Evolutionary conservation across 176 grass and related monocot species (phyloP).

Genomic region (Musa acuminata): DNA sequence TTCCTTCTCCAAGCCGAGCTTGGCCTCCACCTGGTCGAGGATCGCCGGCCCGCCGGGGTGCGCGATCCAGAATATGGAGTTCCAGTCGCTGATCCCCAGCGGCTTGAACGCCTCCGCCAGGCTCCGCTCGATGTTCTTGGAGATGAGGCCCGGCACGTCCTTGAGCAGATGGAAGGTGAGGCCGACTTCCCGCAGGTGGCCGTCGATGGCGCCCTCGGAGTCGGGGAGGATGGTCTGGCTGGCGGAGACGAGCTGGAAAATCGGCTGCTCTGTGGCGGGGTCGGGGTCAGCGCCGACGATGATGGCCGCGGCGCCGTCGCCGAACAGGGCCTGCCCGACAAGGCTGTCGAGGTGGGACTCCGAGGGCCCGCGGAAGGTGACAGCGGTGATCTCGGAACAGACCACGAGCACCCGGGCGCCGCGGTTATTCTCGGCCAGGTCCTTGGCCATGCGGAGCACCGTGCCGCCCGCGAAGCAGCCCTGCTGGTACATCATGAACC

Average conservation of each 20-base stretch:
- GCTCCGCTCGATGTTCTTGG: constrained; percentile 78
- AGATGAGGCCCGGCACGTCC: constrained; percentile 77
- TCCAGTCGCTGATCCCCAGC: constrained; percentile 64
- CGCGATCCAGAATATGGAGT: constrained; percentile 87
- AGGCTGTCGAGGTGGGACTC: constrained; percentile 81
- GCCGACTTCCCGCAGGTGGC: constrained; percentile 65
- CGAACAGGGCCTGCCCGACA: constrained; percentile 85
- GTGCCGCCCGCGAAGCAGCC: constrained; percentile 88
- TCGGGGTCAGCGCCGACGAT: constrained; percentile 71
- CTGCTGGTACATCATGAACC: constrained; percentile 98
- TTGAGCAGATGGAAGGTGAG: constrained; percentile 90
- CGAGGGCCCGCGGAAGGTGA: constrained; percentile 68
- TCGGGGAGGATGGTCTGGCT: constrained; percentile 78
- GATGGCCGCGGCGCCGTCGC: constrained; percentile 55
- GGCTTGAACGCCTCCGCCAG: constrained; percentile 57
- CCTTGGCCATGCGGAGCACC: constrained; percentile 83
- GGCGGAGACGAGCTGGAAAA: constrained; percentile 76
- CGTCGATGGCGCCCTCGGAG: constrained; percentile 86
- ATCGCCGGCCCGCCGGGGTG: constrained; percentile 78
- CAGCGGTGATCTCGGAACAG: constrained; percentile 86
- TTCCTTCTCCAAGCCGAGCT: constrained; percentile 46
- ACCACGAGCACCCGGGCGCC: constrained; percentile 61
- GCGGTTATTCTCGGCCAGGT: constrained; percentile 94
- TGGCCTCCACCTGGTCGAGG: constrained; percentile 79
- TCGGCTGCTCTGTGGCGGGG: constrained; percentile 30